Conservation (phyloP, 495 filamentous ascomycete species). For the Chaetomium tenue region DNA sequence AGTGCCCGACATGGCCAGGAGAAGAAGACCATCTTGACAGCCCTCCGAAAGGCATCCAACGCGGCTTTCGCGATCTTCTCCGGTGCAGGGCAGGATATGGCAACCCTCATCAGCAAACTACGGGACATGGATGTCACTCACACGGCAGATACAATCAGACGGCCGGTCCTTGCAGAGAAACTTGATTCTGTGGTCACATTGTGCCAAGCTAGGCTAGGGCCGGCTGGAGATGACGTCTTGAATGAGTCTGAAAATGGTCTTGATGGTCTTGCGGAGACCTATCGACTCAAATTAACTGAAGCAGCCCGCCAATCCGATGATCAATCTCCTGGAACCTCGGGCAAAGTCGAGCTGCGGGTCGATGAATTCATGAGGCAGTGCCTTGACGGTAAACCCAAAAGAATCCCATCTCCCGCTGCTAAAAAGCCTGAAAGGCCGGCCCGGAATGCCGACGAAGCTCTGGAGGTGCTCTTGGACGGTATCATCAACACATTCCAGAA, state of each 20-base stretch:
- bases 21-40: background rate
- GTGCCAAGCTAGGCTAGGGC: background rate
- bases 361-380: constrained; percentile 19
- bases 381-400: background rate
- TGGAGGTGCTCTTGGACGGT: constrained; percentile 15
- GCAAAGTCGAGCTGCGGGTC: constrained; percentile 6
- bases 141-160: background rate
- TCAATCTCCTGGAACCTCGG: background rate
- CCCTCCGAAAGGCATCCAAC: constrained; percentile 13
- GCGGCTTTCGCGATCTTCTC: constrained; percentile 10
- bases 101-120: constrained; percentile 1
- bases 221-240: background rate
- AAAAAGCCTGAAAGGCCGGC: background rate
- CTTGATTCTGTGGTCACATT: constrained; percentile 3
- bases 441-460: constrained; percentile 7
- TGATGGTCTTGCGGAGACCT: background rate
- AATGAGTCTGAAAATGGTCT: background rate
- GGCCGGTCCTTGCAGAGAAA: constrained; percentile 6
- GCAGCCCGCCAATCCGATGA: background rate
- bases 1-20: constrained; percentile 22
- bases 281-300: constrained; percentile 2
- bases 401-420: background rate
- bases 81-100: constrained; percentile 16
- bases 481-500: constrained; percentile 12
- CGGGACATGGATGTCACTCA: constrained; percentile 12